Evolutionary conservation across 1,139 yeast genomes (phyloP).

Genomic region (Spathaspora sp.): DNA sequence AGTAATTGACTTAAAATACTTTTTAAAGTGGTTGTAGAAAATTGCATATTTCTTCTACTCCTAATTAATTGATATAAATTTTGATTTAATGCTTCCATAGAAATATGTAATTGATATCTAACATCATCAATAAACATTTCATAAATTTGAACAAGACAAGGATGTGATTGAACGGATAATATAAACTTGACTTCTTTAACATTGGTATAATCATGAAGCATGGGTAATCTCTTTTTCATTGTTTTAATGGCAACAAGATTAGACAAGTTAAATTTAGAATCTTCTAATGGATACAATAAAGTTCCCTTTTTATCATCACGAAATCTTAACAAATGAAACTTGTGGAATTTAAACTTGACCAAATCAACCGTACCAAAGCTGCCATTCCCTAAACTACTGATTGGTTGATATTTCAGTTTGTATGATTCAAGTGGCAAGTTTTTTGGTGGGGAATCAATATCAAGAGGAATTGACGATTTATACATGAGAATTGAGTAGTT

Average conservation of each 20-base stretch:
- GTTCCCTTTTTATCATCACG: slow-evolving; percentile 34
- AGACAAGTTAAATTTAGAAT: slow-evolving; percentile 22
- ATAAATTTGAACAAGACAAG: slow-evolving; percentile 66
- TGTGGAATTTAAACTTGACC: slow-evolving; percentile 44
- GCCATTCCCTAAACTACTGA: slow-evolving; percentile 67
- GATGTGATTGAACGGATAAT: slow-evolving; percentile 67
- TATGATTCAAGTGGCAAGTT: slow-evolving; percentile 42
- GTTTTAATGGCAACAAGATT: slow-evolving; percentile 82
- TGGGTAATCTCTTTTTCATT: slow-evolving; percentile 55
- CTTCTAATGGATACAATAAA: slow-evolving; percentile 47
- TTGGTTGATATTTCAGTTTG: slow-evolving; percentile 45
- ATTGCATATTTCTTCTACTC: slow-evolving; percentile 48
- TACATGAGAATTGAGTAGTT: slow-evolving; percentile 5
- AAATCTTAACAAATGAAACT: slow-evolving; percentile 14
- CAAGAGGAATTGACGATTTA: slow-evolving; percentile 12
- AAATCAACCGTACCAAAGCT: slow-evolving; percentile 74
- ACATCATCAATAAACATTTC: slow-evolving; percentile 74
- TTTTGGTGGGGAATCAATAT: slow-evolving; percentile 20
- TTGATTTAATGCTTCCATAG: slow-evolving; percentile 87
- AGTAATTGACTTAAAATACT: slow-evolving; percentile 71
- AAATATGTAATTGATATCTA: slow-evolving; percentile 64
- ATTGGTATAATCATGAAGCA: slow-evolving; percentile 55
- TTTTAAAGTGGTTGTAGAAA: slow-evolving; percentile 59
- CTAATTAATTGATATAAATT: slow-evolving; percentile 74
- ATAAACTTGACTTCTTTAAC: slow-evolving; percentile 80